Evolutionary conservation across 1,284 basidiomycete genomes (phyloP).

Genomic region (Naganishia liquefaciens): DNA sequence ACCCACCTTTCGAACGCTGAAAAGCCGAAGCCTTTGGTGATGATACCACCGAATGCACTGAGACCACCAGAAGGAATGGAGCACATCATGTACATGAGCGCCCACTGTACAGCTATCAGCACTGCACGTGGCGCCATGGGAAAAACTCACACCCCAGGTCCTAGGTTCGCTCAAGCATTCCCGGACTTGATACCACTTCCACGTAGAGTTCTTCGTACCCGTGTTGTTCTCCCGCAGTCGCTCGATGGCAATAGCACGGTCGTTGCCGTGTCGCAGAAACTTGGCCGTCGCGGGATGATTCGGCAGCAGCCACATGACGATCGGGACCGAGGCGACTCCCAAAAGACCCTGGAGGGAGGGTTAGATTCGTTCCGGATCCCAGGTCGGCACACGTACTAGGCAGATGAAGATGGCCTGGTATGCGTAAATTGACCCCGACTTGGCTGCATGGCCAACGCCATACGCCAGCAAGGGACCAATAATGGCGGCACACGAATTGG

Average conservation of each 20-base stretch:
- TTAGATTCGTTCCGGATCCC: background rate
- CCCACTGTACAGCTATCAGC: slow-evolving; percentile 42
- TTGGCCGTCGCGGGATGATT: slow-evolving; percentile 50
- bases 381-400: slow-evolving; percentile 52
- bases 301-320: slow-evolving; percentile 56
- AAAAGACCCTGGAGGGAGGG: background rate
- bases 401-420: slow-evolving; percentile 59
- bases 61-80: slow-evolving; percentile 50
- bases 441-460: slow-evolving; percentile 43
- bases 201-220: slow-evolving; percentile 48
- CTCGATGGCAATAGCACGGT: slow-evolving; percentile 51
- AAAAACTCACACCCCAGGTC: slow-evolving; percentile 39
- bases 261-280: slow-evolving; percentile 48
- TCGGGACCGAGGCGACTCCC: slow-evolving; percentile 56
- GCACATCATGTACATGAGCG: slow-evolving; percentile 46
- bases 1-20: slow-evolving; percentile 45
- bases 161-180: slow-evolving; percentile 52
- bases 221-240: slow-evolving; percentile 53
- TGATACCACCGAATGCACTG: slow-evolving; percentile 49
- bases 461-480: slow-evolving; percentile 47
- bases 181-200: slow-evolving; percentile 52
- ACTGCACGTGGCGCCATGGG: slow-evolving; percentile 46
- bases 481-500: slow-evolving; percentile 46
- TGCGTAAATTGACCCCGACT: slow-evolving; percentile 36
- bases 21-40: slow-evolving; percentile 49